Evolutionary conservation across 192 early-diverging fungal species (phyloP), one percentile per base, ranked within the genome.

Genomic region (Backusella parvicylindrica): DNA sequence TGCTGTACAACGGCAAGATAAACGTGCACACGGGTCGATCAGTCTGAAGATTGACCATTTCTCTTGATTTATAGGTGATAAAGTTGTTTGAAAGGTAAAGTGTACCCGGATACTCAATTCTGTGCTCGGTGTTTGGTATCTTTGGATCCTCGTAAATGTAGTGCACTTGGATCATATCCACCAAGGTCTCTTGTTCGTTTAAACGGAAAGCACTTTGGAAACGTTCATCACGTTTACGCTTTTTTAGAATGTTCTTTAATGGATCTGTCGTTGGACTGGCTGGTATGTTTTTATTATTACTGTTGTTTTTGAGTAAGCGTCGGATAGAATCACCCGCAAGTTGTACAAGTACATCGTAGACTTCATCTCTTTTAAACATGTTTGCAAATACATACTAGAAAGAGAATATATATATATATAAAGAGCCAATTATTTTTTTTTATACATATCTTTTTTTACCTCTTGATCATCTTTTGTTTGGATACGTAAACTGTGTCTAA

Each of bases 351-450:
- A 98, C 86, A 72, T 98, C 96, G 74, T 91, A 99, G 1, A 94
- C 80, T 23, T 99, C 96, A 82, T 99, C 96, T 31, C 98, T 89
- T 64, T 94, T 93, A 82, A 99, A 98, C 70, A 99, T 85, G 75
- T 98, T 99, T 15, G 95, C 91, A 75, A 99, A 98, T 56, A 94
- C 79, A 82, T 96, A 90, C 92, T 92, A 75, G 6, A 41, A 47
- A 43, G 33, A 15, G 33, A 63, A 74, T 40, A 41, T 60, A 21
- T 16, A 64, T 68, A 49, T 26, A 49, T 50, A 12, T 31, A 60
- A 33, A 75, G 26, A 49, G 21, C 12, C 9, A 23, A 2, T 18
- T 21, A 21, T n/a, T 36, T 31, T 68, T 68, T 38, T n/a, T 68
- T 23, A n/a, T n/a, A n/a, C n/a, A n/a, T n/a, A n/a, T n/a, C 0